Evolutionary conservation across 2,329 filamentous ascomycete species (phyloP).

Genomic region (Cercospora canescens): DNA sequence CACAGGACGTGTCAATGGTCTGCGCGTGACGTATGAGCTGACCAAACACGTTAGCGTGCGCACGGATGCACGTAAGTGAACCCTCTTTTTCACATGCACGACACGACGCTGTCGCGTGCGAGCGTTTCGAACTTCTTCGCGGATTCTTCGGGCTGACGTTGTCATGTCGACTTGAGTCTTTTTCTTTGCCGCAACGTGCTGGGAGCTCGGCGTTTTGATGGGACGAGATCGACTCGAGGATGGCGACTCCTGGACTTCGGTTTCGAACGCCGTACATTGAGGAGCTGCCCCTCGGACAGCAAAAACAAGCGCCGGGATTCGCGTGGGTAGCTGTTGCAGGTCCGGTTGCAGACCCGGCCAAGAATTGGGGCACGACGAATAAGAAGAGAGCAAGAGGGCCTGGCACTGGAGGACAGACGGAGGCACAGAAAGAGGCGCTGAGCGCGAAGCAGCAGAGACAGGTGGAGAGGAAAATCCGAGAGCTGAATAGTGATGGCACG

Average conservation of each 20-base stretch:
- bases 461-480: conserved; percentile 76
- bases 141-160: conserved; percentile 10
- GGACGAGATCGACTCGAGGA: conserved; percentile 1
- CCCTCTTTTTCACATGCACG: conserved; percentile 12
- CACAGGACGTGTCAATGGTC: neutral
- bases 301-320: conserved; percentile 79
- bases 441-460: conserved; percentile 81
- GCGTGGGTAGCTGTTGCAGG: conserved; percentile 81
- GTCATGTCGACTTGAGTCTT: neutral
- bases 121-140: conserved; percentile 9
- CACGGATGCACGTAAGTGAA: conserved; percentile 1
- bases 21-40: neutral
- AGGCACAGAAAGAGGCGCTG: conserved; percentile 58
- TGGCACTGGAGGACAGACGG: conserved; percentile 38
- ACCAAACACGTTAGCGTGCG: neutral
- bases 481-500: conserved; percentile 72
- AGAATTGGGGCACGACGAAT: conserved; percentile 41
- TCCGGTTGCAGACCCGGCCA: conserved; percentile 56
- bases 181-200: neutral
- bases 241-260: conserved; percentile 27
- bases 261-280: conserved; percentile 70
- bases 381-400: conserved; percentile 70
- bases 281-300: conserved; percentile 68
- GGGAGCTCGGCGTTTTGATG: neutral
- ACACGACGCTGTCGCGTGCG: conserved; percentile 1